Conservation (phyloP, 371 early-diverging fungal species). For the Circinella minor region DNA sequence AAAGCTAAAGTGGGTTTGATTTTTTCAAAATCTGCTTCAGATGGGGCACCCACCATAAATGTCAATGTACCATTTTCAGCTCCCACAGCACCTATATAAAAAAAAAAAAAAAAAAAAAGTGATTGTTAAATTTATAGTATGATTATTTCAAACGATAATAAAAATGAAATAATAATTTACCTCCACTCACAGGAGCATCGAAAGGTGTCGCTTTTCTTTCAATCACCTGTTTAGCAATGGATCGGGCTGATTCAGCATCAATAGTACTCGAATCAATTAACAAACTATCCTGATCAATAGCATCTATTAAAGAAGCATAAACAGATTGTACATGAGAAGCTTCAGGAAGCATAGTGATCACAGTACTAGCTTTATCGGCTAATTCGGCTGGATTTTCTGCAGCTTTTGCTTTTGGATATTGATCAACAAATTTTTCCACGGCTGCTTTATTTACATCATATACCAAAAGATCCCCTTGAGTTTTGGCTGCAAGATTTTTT, state of each 20-base stretch:
- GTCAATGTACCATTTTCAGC: constrained; percentile 93
- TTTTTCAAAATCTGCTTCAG: constrained; percentile 59
- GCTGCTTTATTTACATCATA: constrained; percentile 73
- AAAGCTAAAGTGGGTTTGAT: constrained; percentile 69
- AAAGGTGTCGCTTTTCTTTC: constrained; percentile 71
- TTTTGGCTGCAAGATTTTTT: constrained; percentile 76
- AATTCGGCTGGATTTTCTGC: constrained; percentile 72
- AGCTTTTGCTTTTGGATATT: constrained; percentile 50
- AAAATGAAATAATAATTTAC: constrained; percentile 36
- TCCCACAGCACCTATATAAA: constrained; percentile 71
- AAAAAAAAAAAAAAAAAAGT: too few relatives aligned
- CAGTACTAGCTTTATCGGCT: constrained; percentile 71
- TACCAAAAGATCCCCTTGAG: constrained; percentile 61
- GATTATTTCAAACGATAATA: background rate
- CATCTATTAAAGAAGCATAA: constrained; percentile 72
- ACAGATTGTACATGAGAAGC: constrained; percentile 79
- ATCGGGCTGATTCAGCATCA: constrained; percentile 73
- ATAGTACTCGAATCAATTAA: constrained; percentile 94
- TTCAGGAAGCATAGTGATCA: constrained; percentile 95
- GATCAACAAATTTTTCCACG: constrained; percentile 53
- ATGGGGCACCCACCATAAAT: constrained; percentile 94
- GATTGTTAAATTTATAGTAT: too few relatives aligned
- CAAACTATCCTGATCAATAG: constrained; percentile 53
- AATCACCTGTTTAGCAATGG: constrained; percentile 65
- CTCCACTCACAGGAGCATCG: constrained; percentile 98